Conservation (phyloP, 495 filamentous ascomycete species). For the Entonaema liquescens region DNA sequence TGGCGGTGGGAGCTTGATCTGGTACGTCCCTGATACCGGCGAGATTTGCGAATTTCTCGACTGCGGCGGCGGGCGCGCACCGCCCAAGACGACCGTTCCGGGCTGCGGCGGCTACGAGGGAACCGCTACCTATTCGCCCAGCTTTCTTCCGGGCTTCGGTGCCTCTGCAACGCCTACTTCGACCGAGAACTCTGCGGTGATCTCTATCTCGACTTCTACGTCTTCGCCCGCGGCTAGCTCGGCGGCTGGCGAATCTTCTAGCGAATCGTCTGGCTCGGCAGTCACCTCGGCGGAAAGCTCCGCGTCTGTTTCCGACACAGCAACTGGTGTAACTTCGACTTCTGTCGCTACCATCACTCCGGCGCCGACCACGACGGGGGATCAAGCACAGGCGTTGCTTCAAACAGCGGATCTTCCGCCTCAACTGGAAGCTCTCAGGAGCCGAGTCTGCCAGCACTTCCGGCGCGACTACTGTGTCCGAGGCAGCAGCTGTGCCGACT, state of each 20-base stretch:
- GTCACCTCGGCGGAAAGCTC: background rate
- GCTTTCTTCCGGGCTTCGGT: conserved; percentile 55
- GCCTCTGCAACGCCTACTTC: conserved; percentile 34
- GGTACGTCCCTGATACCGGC: conserved; percentile 63
- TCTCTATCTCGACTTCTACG: conserved; percentile 1
- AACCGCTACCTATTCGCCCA: conserved; percentile 62
- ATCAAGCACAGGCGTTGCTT: background rate
- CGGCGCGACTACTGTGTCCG: conserved; percentile 21
- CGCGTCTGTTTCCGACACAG: background rate
- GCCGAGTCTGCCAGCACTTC: conserved; percentile 15
- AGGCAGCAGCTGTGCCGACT: conserved; percentile 34
- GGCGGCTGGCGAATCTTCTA: background rate
- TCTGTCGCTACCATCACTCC: conserved; percentile 21
- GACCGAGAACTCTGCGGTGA: background rate
- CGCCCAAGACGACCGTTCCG: conserved; percentile 66
- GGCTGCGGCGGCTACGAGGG: conserved; percentile 66
- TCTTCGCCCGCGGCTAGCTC: background rate
- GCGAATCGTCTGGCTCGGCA: background rate
- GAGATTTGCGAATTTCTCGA: conserved; percentile 69
- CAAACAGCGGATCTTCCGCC: conserved; percentile 20
- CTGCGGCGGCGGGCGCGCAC: conserved; percentile 71
- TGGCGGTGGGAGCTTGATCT: conserved; percentile 56
- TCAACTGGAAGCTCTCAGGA: conserved; percentile 14
- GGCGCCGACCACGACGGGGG: conserved; percentile 12
- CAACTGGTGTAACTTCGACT: background rate